Conservation (phyloP, 2,329 filamentous ascomycete species). For the Lecanicillium sp. region DNA sequence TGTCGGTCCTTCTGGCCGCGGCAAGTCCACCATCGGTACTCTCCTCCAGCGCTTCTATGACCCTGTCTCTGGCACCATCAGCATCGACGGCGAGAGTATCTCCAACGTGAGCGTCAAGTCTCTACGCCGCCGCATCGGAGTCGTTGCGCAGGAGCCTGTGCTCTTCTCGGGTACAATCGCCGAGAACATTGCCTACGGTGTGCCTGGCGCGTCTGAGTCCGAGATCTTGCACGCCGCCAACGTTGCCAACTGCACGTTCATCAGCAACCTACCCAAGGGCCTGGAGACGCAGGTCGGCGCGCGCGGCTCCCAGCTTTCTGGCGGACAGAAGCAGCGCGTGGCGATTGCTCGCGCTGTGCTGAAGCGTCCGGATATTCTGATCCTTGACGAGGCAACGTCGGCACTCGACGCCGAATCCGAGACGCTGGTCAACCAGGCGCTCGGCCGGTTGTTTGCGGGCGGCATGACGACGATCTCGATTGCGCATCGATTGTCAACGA, state of each 20-base stretch:
- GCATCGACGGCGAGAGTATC: slow-evolving; percentile 79
- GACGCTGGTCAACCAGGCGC: slow-evolving; percentile 88
- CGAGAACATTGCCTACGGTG: slow-evolving; percentile 89
- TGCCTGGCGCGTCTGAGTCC: slow-evolving; percentile 65
- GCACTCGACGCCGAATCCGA: slow-evolving; percentile 97
- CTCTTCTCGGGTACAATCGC: slow-evolving; percentile 81
- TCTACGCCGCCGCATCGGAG: slow-evolving; percentile 82
- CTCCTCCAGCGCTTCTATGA: slow-evolving; percentile 87
- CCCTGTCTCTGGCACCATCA: slow-evolving; percentile 69
- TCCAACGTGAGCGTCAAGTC: slow-evolving; percentile 87
- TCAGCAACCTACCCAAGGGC: slow-evolving; percentile 91
- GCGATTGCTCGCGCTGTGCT: slow-evolving; percentile 92
- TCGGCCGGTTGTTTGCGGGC: slow-evolving; percentile 72
- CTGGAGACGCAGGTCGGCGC: slow-evolving; percentile 91
- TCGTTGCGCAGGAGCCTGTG: slow-evolving; percentile 93
- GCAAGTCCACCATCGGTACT: slow-evolving; percentile 91
- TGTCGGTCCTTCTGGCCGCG: slow-evolving; percentile 90
- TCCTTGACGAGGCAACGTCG: slow-evolving; percentile 95
- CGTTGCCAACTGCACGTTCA: slow-evolving; percentile 93
- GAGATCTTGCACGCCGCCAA: slow-evolving; percentile 83
- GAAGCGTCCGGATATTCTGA: slow-evolving; percentile 93
- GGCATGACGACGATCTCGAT: slow-evolving; percentile 97
- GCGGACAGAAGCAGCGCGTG: slow-evolving; percentile 95
- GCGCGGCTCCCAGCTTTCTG: slow-evolving; percentile 89
- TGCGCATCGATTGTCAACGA: slow-evolving; percentile 89